phyloP scores from a whole-genome alignment of 2,329 filamentous ascomycete species.

The Fusarium buharicum region DNA sequence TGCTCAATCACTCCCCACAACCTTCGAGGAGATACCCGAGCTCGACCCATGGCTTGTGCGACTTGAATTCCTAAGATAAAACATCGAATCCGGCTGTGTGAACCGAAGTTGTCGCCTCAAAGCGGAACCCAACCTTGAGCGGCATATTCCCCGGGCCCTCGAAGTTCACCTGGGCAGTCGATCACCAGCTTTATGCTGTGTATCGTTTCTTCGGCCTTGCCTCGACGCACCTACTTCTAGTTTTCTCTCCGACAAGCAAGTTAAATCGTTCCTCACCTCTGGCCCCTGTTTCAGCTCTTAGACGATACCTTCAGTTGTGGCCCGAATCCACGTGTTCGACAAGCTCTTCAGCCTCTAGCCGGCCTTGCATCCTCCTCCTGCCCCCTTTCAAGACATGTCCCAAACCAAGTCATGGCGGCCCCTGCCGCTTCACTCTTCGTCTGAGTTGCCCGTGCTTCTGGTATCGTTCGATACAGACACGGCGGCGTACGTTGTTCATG shows the following conservation, averaged over 20 bases:
- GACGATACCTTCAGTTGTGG: not conserved
- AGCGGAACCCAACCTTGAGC: constrained; percentile 8
- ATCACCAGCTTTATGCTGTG: constrained; percentile 3
- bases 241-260: not conserved
- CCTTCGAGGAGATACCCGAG: constrained; percentile 16
- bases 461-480: constrained; percentile 67
- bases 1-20: constrained; percentile 7
- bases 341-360: not conserved
- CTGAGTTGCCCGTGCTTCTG: constrained; percentile 68
- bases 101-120: constrained; percentile 9
- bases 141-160: constrained; percentile 14
- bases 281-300: not conserved
- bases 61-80: constrained; percentile 15
- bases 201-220: not conserved
- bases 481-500: constrained; percentile 69
- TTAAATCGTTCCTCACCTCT: not conserved
- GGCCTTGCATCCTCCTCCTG: not conserved
- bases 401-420: constrained; percentile 57
- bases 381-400: constrained; percentile 44
- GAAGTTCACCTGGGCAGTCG: not conserved
- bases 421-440: constrained; percentile 55
- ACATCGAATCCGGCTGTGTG: constrained; percentile 9
- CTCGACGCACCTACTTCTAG: not conserved
- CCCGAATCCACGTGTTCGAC: not conserved
- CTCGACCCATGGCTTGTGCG: constrained; percentile 31